These are phyloP conservation scores for Volvox carteri DNA, from an alignment of 163 green algal genomes.

Conservation along the genomic window DNA sequence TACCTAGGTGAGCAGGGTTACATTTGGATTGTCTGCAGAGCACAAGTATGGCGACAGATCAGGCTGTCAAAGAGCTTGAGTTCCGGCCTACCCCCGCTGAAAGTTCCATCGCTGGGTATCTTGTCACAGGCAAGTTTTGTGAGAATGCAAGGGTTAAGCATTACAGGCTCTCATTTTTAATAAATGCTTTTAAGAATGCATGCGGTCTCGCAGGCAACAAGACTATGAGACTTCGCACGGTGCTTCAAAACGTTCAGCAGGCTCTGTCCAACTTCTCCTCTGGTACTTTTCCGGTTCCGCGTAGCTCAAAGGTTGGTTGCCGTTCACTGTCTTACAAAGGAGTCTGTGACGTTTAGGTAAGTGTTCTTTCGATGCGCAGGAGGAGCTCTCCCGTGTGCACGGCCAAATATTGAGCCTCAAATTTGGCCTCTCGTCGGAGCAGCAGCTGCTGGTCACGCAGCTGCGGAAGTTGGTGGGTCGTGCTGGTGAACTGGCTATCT, in stretches of 20 bases:
- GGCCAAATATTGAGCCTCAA: conserved; percentile 27
- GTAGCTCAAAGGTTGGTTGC: conserved; percentile 43
- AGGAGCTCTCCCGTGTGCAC: conserved; percentile 55
- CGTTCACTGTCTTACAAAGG: neutral
- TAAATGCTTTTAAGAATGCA: neutral
- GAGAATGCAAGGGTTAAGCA: neutral
- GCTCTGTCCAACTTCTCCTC: conserved; percentile 22
- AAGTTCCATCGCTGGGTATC: conserved; percentile 27
- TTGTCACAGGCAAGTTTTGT: conserved; percentile 23
- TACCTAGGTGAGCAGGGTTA: neutral
- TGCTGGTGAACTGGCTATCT: neutral
- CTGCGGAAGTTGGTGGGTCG: conserved; percentile 53
- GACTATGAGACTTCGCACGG: neutral
- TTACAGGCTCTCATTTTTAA: neutral
- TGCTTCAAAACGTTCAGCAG: conserved; percentile 38
- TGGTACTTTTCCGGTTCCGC: conserved; percentile 41
- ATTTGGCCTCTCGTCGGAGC: conserved; percentile 34
- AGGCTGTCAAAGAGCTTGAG: conserved; percentile 28
- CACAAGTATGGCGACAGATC: neutral
- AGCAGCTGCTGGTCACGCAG: conserved; percentile 28
- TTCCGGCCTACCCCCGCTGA: conserved; percentile 1
- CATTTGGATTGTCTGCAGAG: conserved; percentile 1
- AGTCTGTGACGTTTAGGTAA: neutral
- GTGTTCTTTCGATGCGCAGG: conserved; percentile 7
- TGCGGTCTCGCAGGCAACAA: conserved; percentile 16